Evolutionary conservation across 2,329 filamentous ascomycete species (phyloP), one percentile per base, ranked within the genome.

Genomic region (Botrytis sinoallii): DNA sequence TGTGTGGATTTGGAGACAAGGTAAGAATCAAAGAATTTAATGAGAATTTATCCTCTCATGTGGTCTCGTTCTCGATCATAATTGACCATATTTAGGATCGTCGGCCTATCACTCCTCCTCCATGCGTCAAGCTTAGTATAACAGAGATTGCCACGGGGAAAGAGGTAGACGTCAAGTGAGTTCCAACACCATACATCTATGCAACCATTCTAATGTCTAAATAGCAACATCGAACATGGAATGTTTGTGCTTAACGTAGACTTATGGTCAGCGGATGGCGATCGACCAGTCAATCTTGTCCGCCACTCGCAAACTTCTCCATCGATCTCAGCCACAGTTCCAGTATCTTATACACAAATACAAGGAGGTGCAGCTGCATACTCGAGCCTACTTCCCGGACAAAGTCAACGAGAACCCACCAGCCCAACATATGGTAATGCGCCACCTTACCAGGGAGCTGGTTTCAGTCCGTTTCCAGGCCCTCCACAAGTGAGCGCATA

Each of bases 1-100:
- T 98, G 96, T 99, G 96, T 85, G 96, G 96, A 12, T 99, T 98
- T 84, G 96, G 96, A 76, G 96, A 99, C 85, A 99, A 98, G 88
- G 93, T 96, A 84, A 73, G 75, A 66, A 40, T 46, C 65, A 35
- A 73, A 59, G n/a, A 77, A 75, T 52, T 42, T 55, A 16, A 67
- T 59, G 66, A 70, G 38, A 52, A 42, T 7, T n/a, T 8, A 20
- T 29, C 29, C 20, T 71, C 55, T 44, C 66, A 55, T 48, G 57
- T 61, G 32, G 57, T 63, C 18, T 68, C 18, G 6, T 69, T 46
- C 40, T 57, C 18, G 38, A 55, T 63, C 18, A 10, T 29, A 59
- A 29, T 63, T 67, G 22, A 35, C 42, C n/a, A n/a, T 35, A 35
- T 46, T 25, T 79, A 97, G 93, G 96, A 99, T 83, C 93, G 96